Evolutionary conservation across 2,329 filamentous ascomycete species (phyloP).

Genomic region (Bimuria novae-zelandiae): DNA sequence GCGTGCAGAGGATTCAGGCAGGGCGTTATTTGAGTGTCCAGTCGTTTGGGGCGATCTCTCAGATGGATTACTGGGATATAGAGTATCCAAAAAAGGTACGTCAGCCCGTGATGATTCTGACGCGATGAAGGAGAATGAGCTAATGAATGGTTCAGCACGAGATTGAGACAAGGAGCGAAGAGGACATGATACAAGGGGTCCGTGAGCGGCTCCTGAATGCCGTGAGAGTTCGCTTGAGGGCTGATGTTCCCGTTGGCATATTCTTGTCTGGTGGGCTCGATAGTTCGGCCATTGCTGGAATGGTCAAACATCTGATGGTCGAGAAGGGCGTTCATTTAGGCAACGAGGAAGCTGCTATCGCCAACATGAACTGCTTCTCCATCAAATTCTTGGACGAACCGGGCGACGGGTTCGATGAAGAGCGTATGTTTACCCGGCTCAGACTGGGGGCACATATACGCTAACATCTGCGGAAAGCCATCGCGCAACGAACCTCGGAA

Average conservation of each 20-base stretch:
- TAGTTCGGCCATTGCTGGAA: conserved; percentile 61
- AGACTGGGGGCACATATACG: conserved; percentile 13
- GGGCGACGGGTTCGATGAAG: conserved; percentile 47
- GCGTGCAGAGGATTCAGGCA: conserved; percentile 47
- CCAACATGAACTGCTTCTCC: conserved; percentile 52
- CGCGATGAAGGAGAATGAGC: not conserved
- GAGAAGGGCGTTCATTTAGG: conserved; percentile 53
- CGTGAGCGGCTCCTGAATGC: conserved; percentile 57
- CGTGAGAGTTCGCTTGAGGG: conserved; percentile 57
- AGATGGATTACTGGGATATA: conserved; percentile 59
- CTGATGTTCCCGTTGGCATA: conserved; percentile 63
- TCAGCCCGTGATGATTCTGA: not conserved
- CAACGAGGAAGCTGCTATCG: conserved; percentile 39
- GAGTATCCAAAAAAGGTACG: conserved; percentile 59
- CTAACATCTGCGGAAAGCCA: conserved; percentile 53
- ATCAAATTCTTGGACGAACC: conserved; percentile 54
- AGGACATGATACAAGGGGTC: conserved; percentile 58
- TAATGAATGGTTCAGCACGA: conserved; percentile 11
- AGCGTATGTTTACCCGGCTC: conserved; percentile 14
- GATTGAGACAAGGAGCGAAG: conserved; percentile 51
- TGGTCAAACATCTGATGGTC: conserved; percentile 54
- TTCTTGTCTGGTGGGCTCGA: conserved; percentile 64
- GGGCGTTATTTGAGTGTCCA: conserved; percentile 29
- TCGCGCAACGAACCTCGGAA: conserved; percentile 55
- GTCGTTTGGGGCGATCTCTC: conserved; percentile 44